These are phyloP conservation scores for Teratosphaeria destructans DNA, from an alignment of 2,329 filamentous ascomycete species.

Conservation along the genomic window DNA sequence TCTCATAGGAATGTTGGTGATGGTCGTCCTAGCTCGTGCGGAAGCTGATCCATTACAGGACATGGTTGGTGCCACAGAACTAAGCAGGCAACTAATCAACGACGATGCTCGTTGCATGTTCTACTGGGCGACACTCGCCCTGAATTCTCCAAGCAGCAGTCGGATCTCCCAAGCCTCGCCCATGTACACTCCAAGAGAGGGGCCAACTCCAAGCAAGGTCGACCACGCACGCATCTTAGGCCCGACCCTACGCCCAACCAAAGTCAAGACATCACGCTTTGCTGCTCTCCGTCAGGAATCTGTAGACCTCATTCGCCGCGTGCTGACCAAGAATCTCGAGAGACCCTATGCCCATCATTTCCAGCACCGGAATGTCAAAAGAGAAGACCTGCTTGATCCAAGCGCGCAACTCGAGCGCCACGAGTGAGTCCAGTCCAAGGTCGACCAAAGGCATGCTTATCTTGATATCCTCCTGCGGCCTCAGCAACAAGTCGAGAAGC, in stretches of 20 bases:
- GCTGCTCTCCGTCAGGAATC: background rate
- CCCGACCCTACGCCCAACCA: no score
- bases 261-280: background rate
- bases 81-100: background rate
- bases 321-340: background rate
- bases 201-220: no score
- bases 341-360: background rate
- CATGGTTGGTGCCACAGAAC: background rate
- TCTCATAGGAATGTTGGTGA: background rate
- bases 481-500: background rate
- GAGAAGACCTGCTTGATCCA: background rate
- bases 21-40: background rate
- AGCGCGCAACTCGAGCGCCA: background rate
- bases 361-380: background rate
- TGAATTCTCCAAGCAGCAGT: background rate
- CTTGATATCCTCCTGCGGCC: background rate
- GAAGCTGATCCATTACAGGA: background rate
- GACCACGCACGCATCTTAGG: no score
- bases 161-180: background rate
- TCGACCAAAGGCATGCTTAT: background rate
- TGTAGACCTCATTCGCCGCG: background rate
- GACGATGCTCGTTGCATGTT: background rate
- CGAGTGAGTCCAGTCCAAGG: background rate
- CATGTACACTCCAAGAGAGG: background rate
- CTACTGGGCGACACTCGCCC: background rate